These are phyloP conservation scores for Fagus crenata DNA, from an alignment of 306 rosid genomes.

Conservation along the genomic window DNA sequence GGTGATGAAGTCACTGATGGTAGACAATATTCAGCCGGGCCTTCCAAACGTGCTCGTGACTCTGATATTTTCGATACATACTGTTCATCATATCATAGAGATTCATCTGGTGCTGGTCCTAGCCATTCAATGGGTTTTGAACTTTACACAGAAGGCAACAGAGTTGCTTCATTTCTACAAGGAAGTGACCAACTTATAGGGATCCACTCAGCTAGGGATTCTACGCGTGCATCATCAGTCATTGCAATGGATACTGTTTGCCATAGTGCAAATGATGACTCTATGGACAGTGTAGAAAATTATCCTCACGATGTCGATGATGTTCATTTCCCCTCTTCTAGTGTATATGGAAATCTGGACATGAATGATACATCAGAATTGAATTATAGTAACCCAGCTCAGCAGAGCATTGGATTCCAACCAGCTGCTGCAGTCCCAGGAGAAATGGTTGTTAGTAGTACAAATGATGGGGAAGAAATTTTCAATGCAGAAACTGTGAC, in stretches of 20 bases:
- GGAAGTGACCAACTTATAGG: slow-evolving; percentile 65
- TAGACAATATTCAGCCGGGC: slow-evolving; percentile 86
- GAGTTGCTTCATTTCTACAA: slow-evolving; percentile 62
- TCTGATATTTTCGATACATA: slow-evolving; percentile 69
- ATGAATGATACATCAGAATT: slow-evolving; percentile 88
- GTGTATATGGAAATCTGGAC: slow-evolving; percentile 82
- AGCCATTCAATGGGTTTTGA: slow-evolving; percentile 89
- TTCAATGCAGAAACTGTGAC: slow-evolving; percentile 91
- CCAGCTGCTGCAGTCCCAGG: slow-evolving; percentile 70
- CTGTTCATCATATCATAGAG: slow-evolving; percentile 73
- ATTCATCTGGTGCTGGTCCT: slow-evolving; percentile 89
- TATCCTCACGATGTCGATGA: slow-evolving; percentile 85
- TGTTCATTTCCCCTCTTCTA: slow-evolving; percentile 89
- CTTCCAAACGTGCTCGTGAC: slow-evolving; percentile 88
- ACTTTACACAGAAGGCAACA: slow-evolving; percentile 57
- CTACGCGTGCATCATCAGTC: slow-evolving; percentile 94
- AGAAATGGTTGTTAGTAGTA: slow-evolving; percentile 90
- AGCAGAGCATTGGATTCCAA: slow-evolving; percentile 78
- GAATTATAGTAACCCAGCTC: slow-evolving; percentile 90
- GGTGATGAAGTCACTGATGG: slow-evolving; percentile 94
- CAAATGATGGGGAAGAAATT: slow-evolving; percentile 83
- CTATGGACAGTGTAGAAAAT: slow-evolving; percentile 99
- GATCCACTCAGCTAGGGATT: slow-evolving; percentile 73
- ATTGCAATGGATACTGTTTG: slow-evolving; percentile 96
- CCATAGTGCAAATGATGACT: slow-evolving; percentile 77